Evolutionary conservation across 1,284 basidiomycete species (phyloP), one percentile per base, ranked within the genome.

Genomic region (Ceratobasidium sp.): DNA sequence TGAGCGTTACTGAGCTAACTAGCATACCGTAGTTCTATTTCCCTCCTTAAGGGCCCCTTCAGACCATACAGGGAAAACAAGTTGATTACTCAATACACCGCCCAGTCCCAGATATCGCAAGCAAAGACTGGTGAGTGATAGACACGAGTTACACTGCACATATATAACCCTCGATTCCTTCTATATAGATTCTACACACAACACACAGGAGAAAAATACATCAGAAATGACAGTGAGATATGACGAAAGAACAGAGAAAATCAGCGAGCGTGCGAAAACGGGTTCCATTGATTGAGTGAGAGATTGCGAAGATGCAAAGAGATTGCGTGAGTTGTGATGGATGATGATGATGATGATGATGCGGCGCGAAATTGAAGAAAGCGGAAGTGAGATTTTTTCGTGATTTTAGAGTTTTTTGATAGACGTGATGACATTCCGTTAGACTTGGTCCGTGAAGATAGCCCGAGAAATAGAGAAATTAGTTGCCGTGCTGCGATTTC

Each of bases 401-500:
- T n/a, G 39, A 53, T 58, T 28, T 46, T 72, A 20, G 39, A 58
- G 33, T 53, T 44, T 75, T 39, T 51, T 61, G 56, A 58, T 61
- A 55, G 18, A 55, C 49, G 44, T 46, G 49, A 75, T n/a, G 63
- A 64, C 23, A 64, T 44, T 64, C 56, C 68, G 55, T 49, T 67
- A 46, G 40, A 61, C 60, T 68, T 71, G 68, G 42, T 61, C 42
- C 72, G 63, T 72, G 70, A 69, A 78, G 67, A 71, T 78, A 63
- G 55, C 56, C 66, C 66, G 66, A 73, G 44, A 73, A 73, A 73
- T 49, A 58, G 51, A 56, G 39, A 42, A 1, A 6, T 60, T 63
- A 73, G 58, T 76, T 76, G 51, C 72, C 49, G 39, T 79, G 78
- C 64, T 73, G 77, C 53, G 72, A 63, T 53, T 79, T 72, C 78